Percentiles rank a stretch among this genome's conserved stretches.
These are phyloP conservation scores for Lodderomyces parapsilosis DNA, from an alignment of 1,139 yeast species.

Conservation along the genomic window DNA sequence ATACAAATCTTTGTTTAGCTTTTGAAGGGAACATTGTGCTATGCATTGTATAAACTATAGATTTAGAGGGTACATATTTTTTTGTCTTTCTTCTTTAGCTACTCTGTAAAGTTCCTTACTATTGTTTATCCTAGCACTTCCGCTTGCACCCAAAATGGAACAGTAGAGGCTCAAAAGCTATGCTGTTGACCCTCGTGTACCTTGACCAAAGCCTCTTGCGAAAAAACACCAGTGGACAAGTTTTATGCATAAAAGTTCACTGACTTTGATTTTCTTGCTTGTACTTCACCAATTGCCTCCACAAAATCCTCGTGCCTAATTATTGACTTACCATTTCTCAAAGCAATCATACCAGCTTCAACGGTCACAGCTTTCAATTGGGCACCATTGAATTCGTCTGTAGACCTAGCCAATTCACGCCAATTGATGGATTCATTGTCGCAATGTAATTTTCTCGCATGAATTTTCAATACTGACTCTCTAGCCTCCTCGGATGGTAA, in stretches of 20 bases:
- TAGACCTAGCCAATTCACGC: slow-evolving; percentile 96
- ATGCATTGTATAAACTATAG: neutral
- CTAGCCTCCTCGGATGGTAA: slow-evolving; percentile 96
- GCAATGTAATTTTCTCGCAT: slow-evolving; percentile 93
- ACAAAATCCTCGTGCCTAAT: slow-evolving; percentile 98
- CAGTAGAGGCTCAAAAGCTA: too few species aligned
- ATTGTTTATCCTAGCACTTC: too few species aligned
- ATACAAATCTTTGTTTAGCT: slow-evolving; percentile 28
- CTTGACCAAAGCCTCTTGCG: neutral
- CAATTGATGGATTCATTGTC: slow-evolving; percentile 87
- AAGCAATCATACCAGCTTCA: slow-evolving; percentile 99
- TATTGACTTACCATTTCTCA: slow-evolving; percentile 88
- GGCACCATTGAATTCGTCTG: slow-evolving; percentile 98
- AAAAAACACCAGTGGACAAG: too few species aligned
- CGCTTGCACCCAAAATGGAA: too few species aligned
- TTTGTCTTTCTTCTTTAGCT: too few species aligned
- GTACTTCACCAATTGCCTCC: slow-evolving; percentile 97
- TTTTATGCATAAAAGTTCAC: slow-evolving; percentile 85
- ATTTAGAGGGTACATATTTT: too few species aligned
- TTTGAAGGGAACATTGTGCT: slow-evolving; percentile 15
- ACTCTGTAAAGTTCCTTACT: too few species aligned
- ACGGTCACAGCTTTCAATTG: slow-evolving; percentile 97
- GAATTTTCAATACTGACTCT: slow-evolving; percentile 93
- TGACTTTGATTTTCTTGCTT: slow-evolving; percentile 92
- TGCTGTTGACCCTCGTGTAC: too few species aligned